Conservation (phyloP, 2,329 filamentous ascomycete genomes). For the Exophiala sp. region DNA sequence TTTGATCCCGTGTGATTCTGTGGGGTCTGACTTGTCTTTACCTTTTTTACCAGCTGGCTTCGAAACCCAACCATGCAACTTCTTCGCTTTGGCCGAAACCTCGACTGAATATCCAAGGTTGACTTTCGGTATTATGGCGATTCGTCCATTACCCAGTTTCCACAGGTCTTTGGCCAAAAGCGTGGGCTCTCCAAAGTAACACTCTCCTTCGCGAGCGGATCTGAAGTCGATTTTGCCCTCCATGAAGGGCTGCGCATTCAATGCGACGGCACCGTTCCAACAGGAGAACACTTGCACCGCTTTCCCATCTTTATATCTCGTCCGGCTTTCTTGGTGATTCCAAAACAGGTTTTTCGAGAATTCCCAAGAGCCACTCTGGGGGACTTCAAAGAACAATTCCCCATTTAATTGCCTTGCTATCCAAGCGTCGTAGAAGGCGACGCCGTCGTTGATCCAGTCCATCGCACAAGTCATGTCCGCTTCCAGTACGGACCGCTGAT, state of each 20-base stretch:
- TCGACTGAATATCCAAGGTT: slow-evolving; percentile 55
- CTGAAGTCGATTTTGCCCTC: slow-evolving; percentile 48
- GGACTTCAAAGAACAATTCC: slow-evolving; percentile 55
- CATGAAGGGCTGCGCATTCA: slow-evolving; percentile 49
- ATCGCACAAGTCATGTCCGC: slow-evolving; percentile 59
- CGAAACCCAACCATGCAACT: slow-evolving; percentile 48
- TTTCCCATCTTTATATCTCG: slow-evolving; percentile 34
- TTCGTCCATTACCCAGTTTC: slow-evolving; percentile 48
- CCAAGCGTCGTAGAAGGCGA: slow-evolving; percentile 59
- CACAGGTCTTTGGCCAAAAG: slow-evolving; percentile 59
- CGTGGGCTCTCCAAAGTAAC: slow-evolving; percentile 53
- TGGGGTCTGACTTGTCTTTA: neutral
- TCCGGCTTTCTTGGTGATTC: slow-evolving; percentile 41
- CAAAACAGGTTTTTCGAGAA: slow-evolving; percentile 52
- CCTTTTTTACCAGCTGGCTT: slow-evolving; percentile 6
- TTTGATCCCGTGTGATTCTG: slow-evolving; percentile 15
- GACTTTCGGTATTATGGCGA: slow-evolving; percentile 55
- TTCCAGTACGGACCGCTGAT: slow-evolving; percentile 45
- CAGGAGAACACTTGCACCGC: slow-evolving; percentile 61
- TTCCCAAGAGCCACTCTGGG: slow-evolving; percentile 49
- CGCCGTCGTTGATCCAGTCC: slow-evolving; percentile 53
- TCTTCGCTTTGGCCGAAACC: slow-evolving; percentile 45
- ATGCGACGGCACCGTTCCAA: slow-evolving; percentile 57
- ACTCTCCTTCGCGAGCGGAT: slow-evolving; percentile 41
- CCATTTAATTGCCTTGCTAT: slow-evolving; percentile 52